Evolutionary conservation across 1,284 basidiomycete genomes (phyloP), one percentile per base, ranked within the genome.

Genomic region (Vanrija sp.): DNA sequence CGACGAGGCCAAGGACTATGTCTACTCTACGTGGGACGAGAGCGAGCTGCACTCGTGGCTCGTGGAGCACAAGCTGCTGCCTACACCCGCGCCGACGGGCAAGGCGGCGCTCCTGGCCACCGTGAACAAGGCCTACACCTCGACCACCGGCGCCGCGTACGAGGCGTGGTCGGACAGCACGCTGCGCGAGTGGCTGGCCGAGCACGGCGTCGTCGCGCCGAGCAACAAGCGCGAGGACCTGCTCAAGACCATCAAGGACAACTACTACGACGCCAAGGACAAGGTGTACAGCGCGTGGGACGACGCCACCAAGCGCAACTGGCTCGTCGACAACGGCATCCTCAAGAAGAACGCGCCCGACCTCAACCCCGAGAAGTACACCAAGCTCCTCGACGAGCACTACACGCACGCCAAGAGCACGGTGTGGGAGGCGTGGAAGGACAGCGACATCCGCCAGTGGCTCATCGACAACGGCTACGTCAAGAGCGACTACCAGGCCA

Each of bases 21-120:
- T 92, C 7, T 94, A 88, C 72, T 89, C 87, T 0, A 82, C 85
- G 2, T 95, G 93, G 93, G 84, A 86, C 56, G 89, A 95, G 64
- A 85, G 81, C 65, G 78, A 81, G 57, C 75, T 73, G 53, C 53
- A 72, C 52, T 71, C 71, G 0, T 96, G 86, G 77, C 83, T 94
- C 45, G 83, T 87, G 64, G 79, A 85, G 41, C 84, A 88, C 66
- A 85, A 86, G 31, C 75, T 89, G 36, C 70, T 90, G 57, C 83
- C 88, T 66, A 81, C 84, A 14, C 83, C 84, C 59, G 76, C 80
- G 16, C 77, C 85, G 54, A 82, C 81, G 53, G 83, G 80, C 42
- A 83, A 84, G 49, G 80, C 83, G n/a, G 84, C 89, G 63, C 72
- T 94, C 25, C 72, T 88, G 22, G 77, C 76, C 16, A 79, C 85